A percentile compares a stretch with the other conserved stretches of the same genome.
Evolutionary conservation across 2,329 filamentous ascomycete species (phyloP).

Genomic region (Calonectria hongkongensis): DNA sequence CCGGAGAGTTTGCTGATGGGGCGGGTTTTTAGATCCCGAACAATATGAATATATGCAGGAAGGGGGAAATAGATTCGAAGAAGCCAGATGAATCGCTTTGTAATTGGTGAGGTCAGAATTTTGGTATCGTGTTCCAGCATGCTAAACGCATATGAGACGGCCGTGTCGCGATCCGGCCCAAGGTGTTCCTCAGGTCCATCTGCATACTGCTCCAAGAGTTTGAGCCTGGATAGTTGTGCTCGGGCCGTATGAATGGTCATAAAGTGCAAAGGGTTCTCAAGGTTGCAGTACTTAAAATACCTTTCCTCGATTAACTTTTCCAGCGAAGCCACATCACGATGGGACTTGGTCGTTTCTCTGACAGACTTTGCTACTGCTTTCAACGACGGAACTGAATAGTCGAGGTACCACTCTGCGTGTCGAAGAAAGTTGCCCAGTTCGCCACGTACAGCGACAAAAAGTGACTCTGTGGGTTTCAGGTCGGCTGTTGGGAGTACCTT

Average conservation of each 20-base stretch:
- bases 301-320: slow-evolving; percentile 62
- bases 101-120: slow-evolving; percentile 21
- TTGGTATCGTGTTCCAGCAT: slow-evolving; percentile 27
- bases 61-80: slow-evolving; percentile 31
- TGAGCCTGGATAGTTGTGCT: slow-evolving; percentile 66
- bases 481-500: slow-evolving; percentile 57
- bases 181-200: neutral
- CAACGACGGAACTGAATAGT: slow-evolving; percentile 55
- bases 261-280: slow-evolving; percentile 62
- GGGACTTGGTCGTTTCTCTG: neutral
- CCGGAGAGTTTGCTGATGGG: slow-evolving; percentile 6
- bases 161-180: slow-evolving; percentile 5
- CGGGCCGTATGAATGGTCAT: slow-evolving; percentile 55
- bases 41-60: slow-evolving; percentile 31
- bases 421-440: slow-evolving; percentile 64
- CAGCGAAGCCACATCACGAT: slow-evolving; percentile 2
- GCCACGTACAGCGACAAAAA: slow-evolving; percentile 64
- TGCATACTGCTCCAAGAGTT: slow-evolving; percentile 66
- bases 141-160: slow-evolving; percentile 11
- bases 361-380: slow-evolving; percentile 46
- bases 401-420: slow-evolving; percentile 58
- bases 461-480: slow-evolving; percentile 61
- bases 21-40: slow-evolving; percentile 22
- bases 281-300: slow-evolving; percentile 66
- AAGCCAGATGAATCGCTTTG: slow-evolving; percentile 19